Evolutionary conservation across 1,139 yeast genomes (phyloP).

Genomic region (Williopsis jadinii): DNA sequence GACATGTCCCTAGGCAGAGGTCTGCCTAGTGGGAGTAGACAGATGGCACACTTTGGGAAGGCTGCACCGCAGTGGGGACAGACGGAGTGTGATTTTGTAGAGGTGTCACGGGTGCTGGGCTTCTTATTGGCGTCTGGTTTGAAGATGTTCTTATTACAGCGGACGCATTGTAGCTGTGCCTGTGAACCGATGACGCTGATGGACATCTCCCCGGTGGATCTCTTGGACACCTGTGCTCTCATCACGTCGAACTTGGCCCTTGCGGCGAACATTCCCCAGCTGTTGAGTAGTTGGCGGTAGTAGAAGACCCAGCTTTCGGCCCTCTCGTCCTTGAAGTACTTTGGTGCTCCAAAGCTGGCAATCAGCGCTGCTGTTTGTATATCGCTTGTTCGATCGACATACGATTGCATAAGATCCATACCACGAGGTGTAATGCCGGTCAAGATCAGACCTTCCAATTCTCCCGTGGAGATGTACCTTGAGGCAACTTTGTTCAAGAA

Average conservation of each 20-base stretch:
- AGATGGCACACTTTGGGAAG: conserved; percentile 88
- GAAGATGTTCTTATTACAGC: conserved; percentile 70
- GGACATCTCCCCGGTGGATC: conserved; percentile 38
- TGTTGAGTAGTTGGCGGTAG: conserved; percentile 68
- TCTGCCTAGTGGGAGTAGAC: conserved; percentile 75
- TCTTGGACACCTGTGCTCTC: conserved; percentile 55
- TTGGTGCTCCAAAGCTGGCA: conserved; percentile 74
- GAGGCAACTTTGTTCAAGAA: conserved; percentile 67
- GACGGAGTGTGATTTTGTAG: conserved; percentile 21
- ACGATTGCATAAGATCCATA: conserved; percentile 74
- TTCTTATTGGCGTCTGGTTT: conserved; percentile 20
- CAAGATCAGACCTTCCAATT: conserved; percentile 80
- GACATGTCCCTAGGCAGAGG: conserved; percentile 41
- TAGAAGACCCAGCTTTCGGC: conserved; percentile 74
- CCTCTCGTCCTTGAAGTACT: conserved; percentile 66
- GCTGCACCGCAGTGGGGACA: conserved; percentile 89
- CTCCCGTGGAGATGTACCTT: conserved; percentile 69
- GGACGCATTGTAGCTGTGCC: conserved; percentile 69
- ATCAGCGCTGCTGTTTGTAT: conserved; percentile 89
- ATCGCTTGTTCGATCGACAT: conserved; percentile 85
- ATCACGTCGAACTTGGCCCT: conserved; percentile 85
- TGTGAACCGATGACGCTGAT: conserved; percentile 60
- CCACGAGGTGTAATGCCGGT: conserved; percentile 89
- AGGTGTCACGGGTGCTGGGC: conserved; percentile 2
- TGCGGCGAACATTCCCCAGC: conserved; percentile 74